Conservation (phyloP, 2,329 filamentous ascomycete genomes). For the Neodidymelliopsis sp. region DNA sequence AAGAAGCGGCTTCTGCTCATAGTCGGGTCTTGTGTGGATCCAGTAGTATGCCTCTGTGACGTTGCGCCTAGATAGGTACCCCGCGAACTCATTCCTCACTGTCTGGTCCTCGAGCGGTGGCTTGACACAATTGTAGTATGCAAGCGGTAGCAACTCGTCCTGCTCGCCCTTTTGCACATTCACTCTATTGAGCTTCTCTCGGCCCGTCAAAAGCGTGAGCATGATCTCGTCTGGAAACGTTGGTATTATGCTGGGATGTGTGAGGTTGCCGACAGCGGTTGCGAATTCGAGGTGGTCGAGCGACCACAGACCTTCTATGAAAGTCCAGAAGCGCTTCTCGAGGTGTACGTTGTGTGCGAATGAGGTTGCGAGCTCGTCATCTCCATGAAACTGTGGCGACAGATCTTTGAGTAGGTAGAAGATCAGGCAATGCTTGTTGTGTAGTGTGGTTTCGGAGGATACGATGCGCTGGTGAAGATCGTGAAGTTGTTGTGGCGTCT, state of each 20-base stretch:
- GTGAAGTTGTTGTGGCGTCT: conserved; percentile 70
- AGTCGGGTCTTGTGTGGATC: conserved; percentile 68
- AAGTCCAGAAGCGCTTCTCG: conserved; percentile 77
- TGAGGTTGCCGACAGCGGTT: conserved; percentile 74
- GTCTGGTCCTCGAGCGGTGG: conserved; percentile 72
- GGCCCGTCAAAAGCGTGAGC: conserved; percentile 65
- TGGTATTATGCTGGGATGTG: conserved; percentile 78
- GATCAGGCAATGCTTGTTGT: conserved; percentile 82
- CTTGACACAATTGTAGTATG: conserved; percentile 79
- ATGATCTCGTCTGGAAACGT: conserved; percentile 88
- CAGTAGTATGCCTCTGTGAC: conserved; percentile 79
- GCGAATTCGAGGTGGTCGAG: conserved; percentile 75
- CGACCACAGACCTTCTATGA: conserved; percentile 83
- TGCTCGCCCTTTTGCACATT: conserved; percentile 40
- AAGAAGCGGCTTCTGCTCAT: conserved; percentile 70
- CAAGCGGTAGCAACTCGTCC: conserved; percentile 66
- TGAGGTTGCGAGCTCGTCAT: conserved; percentile 59
- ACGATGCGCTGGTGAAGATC: conserved; percentile 75
- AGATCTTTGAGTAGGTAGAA: conserved; percentile 86
- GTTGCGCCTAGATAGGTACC: conserved; percentile 70
- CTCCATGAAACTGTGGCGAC: conserved; percentile 57
- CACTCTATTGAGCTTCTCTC: conserved; percentile 28
- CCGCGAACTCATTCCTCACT: conserved; percentile 72
- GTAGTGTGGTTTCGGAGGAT: conserved; percentile 68
- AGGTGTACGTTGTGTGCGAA: conserved; percentile 72